Evolutionary conservation across 169 alveolate species (phyloP).

Genomic region (Eimeria falciformis): DNA sequence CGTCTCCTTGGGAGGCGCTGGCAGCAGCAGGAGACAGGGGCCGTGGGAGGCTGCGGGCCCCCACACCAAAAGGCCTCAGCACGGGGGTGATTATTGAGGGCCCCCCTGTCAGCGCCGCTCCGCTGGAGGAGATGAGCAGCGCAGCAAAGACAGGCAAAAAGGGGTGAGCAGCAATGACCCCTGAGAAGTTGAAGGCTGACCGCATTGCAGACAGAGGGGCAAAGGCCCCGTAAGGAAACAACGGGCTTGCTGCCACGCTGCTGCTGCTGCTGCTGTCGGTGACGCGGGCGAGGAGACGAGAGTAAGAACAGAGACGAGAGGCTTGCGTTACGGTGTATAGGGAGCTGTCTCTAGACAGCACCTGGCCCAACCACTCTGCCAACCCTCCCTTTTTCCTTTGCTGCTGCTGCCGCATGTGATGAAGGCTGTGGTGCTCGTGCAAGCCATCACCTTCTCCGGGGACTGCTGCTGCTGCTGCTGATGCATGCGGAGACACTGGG

Average conservation of each 20-base stretch:
- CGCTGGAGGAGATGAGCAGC: constrained; percentile 24
- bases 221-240: constrained; percentile 66
- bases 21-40: constrained; percentile 8
- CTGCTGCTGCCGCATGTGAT: constrained; percentile 27
- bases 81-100: constrained; percentile 30
- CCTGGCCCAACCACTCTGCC: constrained; percentile 51
- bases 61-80: constrained; percentile 64
- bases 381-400: neutral
- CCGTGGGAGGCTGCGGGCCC: constrained; percentile 71
- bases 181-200: constrained; percentile 55
- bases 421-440: neutral
- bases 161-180: constrained; percentile 69
- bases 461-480: constrained; percentile 51
- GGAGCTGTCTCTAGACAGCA: constrained; percentile 41
- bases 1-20: neutral
- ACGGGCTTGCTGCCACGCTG: constrained; percentile 47
- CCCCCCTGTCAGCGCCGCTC: neutral
- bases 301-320: constrained; percentile 30
- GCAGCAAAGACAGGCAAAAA: constrained; percentile 72
- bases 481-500: neutral
- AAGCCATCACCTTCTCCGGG: neutral
- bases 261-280: constrained; percentile 54
- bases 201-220: constrained; percentile 61
- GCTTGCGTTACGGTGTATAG: constrained; percentile 37
- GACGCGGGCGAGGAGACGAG: constrained; percentile 51